Percentiles rank a stretch among this genome's conserved stretches.
Evolutionary conservation across 768 basidiomycete genomes (phyloP).

Genomic region (Termitomyces sp.): DNA sequence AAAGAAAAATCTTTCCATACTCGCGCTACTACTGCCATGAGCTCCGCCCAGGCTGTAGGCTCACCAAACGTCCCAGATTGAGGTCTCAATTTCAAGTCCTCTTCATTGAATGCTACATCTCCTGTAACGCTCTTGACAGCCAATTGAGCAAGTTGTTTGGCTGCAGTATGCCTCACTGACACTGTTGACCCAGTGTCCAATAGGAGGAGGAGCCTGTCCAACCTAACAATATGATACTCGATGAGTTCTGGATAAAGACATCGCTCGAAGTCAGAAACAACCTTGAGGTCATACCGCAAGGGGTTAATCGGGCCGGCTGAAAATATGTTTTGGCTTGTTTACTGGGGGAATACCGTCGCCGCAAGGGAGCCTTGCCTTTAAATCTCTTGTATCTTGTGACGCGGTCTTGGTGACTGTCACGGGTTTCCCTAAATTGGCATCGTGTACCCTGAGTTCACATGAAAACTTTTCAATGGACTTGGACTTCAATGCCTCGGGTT

Average conservation of each 20-base stretch:
- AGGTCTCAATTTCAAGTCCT: slow-evolving; percentile 62
- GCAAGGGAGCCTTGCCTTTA: slow-evolving; percentile 43
- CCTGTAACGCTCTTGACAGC: slow-evolving; percentile 80
- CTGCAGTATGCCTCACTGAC: slow-evolving; percentile 90
- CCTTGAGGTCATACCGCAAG: slow-evolving; percentile 76
- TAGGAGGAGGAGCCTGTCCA: slow-evolving; percentile 94
- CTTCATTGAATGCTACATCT: slow-evolving; percentile 71
- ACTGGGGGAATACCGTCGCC: slow-evolving; percentile 52
- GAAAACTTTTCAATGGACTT: slow-evolving; percentile 12
- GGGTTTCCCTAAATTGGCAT: slow-evolving; percentile 17
- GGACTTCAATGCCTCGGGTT: slow-evolving; percentile 3
- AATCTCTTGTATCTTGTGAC: slow-evolving; percentile 51
- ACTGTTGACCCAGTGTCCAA: slow-evolving; percentile 92
- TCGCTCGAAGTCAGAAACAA: slow-evolving; percentile 17
- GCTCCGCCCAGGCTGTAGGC: slow-evolving; percentile 81
- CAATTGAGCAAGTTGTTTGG: slow-evolving; percentile 91
- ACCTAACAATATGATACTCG: slow-evolving; percentile 38
- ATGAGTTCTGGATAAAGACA: not conserved
- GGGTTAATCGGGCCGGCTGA: slow-evolving; percentile 46
- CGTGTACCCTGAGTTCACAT: slow-evolving; percentile 2
- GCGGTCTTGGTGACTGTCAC: slow-evolving; percentile 32
- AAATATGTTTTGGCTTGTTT: slow-evolving; percentile 40
- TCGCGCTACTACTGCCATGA: slow-evolving; percentile 85
- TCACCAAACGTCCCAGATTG: slow-evolving; percentile 57
- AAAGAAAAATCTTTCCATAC: slow-evolving; percentile 34